Evolutionary conservation across 257 asterid species (phyloP).

Genomic region (Haberlea rhodopensis): DNA sequence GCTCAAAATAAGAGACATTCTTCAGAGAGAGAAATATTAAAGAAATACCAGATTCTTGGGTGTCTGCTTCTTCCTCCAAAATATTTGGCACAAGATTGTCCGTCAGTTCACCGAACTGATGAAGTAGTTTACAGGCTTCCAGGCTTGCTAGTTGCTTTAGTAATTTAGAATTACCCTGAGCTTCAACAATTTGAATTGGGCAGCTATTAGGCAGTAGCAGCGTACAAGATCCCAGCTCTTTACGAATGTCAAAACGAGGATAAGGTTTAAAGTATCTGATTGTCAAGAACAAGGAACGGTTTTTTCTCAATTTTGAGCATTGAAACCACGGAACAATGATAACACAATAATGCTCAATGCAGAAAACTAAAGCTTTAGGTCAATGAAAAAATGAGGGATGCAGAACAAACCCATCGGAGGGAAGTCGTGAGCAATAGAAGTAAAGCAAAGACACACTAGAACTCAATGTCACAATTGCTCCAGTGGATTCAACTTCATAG

Average conservation of each 20-base stretch:
- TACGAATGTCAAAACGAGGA: conserved; percentile 48
- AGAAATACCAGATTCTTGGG: conserved; percentile 41
- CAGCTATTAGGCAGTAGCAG: conserved; percentile 66
- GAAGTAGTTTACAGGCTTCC: conserved; percentile 84
- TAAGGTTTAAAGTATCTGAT: conserved; percentile 70
- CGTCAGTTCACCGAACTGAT: conserved; percentile 56
- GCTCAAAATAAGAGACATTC: background rate
- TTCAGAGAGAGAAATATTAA: background rate
- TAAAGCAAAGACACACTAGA: conserved; percentile 62
- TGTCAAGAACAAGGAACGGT: conserved; percentile 7
- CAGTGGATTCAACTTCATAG: conserved; percentile 59
- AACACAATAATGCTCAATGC: background rate
- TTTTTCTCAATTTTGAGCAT: background rate
- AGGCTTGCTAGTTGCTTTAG: conserved; percentile 72
- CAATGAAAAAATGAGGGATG: background rate
- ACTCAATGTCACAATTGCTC: conserved; percentile 61
- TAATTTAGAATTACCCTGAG: conserved; percentile 37
- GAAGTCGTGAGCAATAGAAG: conserved; percentile 77
- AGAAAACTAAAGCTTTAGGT: background rate
- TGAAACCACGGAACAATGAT: background rate
- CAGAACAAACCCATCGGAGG: conserved; percentile 68
- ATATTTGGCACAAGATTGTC: conserved; percentile 74
- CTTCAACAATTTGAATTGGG: conserved; percentile 45
- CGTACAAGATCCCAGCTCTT: conserved; percentile 46
- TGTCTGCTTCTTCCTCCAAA: conserved; percentile 53